Base-by-base conservation (phyloP, 2,329 filamentous ascomycete genomes). In the Aspergillus luchuensis region DNA sequence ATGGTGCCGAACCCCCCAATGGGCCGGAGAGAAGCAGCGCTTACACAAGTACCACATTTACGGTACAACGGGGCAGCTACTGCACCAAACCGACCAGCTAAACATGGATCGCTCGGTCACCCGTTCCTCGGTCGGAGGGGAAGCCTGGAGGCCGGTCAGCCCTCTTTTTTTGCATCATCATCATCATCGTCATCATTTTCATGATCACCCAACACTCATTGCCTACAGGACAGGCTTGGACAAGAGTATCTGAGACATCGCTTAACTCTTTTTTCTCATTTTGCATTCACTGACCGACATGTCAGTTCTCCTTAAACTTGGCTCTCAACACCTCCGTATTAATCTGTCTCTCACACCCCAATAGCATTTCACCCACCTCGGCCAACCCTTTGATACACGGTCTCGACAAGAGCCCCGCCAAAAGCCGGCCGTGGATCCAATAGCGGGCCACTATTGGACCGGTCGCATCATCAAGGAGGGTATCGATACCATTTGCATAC, bases 111-210 rank as follows among this genome's bases (percentile, higher is more conserved):
- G 59, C 50, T 61, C 49, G 49, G 55, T 36, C 38, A 49, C 36
- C 39, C 43, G 57, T 60, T 64, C 60, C 55, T 62, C 54, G 57
- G 62, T 62, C 57, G 57, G 56, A 57, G 52, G 25, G 47, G 47
- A 17, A 13, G 47, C 47, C 33, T 47, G 48, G 19, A 57, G 47
- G 33, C 54, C 19, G 28, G 59, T 56, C 56, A 28, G 17, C 53
- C 38, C 39, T 39, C 59, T 39, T 59, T 54, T 62, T 61, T 62
- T 64, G 57, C 61, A 65, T 60, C 64, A 63, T 64, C 30, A 63
- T 64, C 30, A 60, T 56, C 47, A 59, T 60, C 57, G 59, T 62
- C 61, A 63, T 54, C 23, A 50, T n/a, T 6, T 38, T 19, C 6
- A 30, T 43, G 30, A 41, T 36, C 56, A 17, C 19, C 45, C 25